Evolutionary conservation across 331 rosid genomes (phyloP), one percentile per base, ranked within the genome.

Genomic region (Cucumis variabilis): DNA sequence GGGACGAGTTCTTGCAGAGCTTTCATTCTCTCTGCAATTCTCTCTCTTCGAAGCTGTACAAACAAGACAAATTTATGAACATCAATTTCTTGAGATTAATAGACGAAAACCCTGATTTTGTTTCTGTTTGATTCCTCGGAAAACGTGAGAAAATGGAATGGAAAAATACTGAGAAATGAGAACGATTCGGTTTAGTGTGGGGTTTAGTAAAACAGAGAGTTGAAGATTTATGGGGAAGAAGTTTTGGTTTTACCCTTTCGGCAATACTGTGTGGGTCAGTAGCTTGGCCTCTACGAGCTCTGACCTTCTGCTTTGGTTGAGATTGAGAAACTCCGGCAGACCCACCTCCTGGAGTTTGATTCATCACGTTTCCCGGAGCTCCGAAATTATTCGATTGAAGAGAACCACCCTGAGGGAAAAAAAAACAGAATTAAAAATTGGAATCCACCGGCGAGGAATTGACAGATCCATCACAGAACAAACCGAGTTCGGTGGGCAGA

Each of bases 221-320:
- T 21, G 11, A 44, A 41, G 81, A 74, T 10, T 74, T 74, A 23
- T 77, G 83, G 83, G 6, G 48, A 44, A 8, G 44, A 1, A 75
- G 13, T 51, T 78, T 27, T 81, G 5, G 37, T 19, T 14, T 69
- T 92, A 92, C 97, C 88, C 97, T 92, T 83, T 94, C 97, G 1
- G 97, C 97, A 76, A 94, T 94, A 89, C 97, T 94, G 89, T 94
- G 97, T 53, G 97, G 97, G 87, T 94, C 97, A 25, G 97, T 94
- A 17, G 97, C 97, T 86, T 94, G 97, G 55, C 97, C 97, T 85
- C 97, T 89, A 55, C 95, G 89, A 2, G 97, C 97, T 87, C 97
- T 94, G 16, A 93, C 93, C 89, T 92, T 93, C 91, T 91, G 97
- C 58, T 90, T 93, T 11, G 97, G 94, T 82, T 92, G 97, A 63